These are phyloP conservation scores for Coriolopsis trogii DNA, from an alignment of 1,284 basidiomycete species.

Conservation along the genomic window DNA sequence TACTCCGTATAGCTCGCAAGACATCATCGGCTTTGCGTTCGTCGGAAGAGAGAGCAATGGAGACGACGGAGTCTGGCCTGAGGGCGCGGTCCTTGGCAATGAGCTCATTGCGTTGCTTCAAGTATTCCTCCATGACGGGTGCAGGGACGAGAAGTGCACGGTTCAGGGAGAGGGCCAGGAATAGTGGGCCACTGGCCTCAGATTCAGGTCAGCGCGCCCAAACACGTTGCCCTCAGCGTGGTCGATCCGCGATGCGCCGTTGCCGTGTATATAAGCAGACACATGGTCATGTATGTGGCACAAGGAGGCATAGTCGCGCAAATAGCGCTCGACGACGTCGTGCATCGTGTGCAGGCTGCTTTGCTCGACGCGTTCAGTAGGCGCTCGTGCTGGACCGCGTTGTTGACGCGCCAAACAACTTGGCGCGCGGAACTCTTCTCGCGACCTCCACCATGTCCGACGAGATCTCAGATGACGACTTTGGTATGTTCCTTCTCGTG, in stretches of 20 bases:
- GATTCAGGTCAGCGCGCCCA: no score
- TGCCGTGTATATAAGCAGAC: no score
- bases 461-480: conserved; percentile 26
- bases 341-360: no score
- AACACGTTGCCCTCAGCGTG: no score
- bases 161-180: no score
- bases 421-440: conserved; percentile 11
- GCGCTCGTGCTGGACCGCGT: conserved; percentile 14
- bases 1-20: conserved; percentile 51
- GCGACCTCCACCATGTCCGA: conserved; percentile 23
- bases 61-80: conserved; percentile 40
- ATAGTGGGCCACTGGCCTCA: no score
- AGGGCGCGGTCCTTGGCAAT: conserved; percentile 53
- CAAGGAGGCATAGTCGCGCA: no score
- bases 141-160: no score
- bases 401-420: conserved; percentile 22
- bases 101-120: conserved; percentile 45
- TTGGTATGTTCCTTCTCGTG: conserved; percentile 21
- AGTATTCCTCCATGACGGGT: conserved; percentile 38
- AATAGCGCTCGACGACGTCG: no score
- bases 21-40: conserved; percentile 59
- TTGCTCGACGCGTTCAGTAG: conserved; percentile 4
- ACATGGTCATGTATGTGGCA: no score
- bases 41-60: conserved; percentile 35
- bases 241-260: no score